These are phyloP conservation scores for Nitzschia sp. DNA, from an alignment of 108 stramenopile species.

Conservation along the genomic window DNA sequence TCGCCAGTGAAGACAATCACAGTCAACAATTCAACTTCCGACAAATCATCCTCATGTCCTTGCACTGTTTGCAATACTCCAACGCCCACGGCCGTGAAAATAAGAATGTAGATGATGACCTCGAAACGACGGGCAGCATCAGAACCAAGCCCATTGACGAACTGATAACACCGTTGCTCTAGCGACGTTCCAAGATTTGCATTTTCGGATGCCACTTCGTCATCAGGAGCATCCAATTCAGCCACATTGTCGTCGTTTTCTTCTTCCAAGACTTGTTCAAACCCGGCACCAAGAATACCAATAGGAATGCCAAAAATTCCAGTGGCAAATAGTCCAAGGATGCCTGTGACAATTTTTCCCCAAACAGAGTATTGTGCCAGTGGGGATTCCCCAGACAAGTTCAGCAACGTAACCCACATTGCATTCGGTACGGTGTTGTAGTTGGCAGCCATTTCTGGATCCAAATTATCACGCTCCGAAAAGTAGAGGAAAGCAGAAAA, in stretches of 20 bases:
- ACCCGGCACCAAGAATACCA: slow-evolving; percentile 88
- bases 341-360: slow-evolving; percentile 78
- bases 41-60: slow-evolving; percentile 61
- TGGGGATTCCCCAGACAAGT: slow-evolving; percentile 86
- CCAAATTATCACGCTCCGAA: slow-evolving; percentile 81
- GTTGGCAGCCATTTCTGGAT: slow-evolving; percentile 73
- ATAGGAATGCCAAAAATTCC: slow-evolving; percentile 80
- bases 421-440: slow-evolving; percentile 84
- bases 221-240: slow-evolving; percentile 37
- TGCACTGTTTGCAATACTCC: slow-evolving; percentile 71
- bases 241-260: slow-evolving; percentile 64
- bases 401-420: slow-evolving; percentile 92
- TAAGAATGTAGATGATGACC: slow-evolving; percentile 64
- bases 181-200: slow-evolving; percentile 22
- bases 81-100: slow-evolving; percentile 57
- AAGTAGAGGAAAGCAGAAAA: slow-evolving; percentile 75
- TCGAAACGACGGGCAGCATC: slow-evolving; percentile 53
- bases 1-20: slow-evolving; percentile 89
- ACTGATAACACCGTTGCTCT: slow-evolving; percentile 46
- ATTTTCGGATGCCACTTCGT: not conserved
- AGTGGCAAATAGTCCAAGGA: slow-evolving; percentile 84
- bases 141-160: slow-evolving; percentile 73
- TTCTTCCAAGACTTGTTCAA: slow-evolving; percentile 75
- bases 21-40: slow-evolving; percentile 64
- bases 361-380: slow-evolving; percentile 67